Evolutionary conservation across 306 rosid genomes (phyloP), one percentile per base, ranked within the genome.

Genomic region (Castanea mollissima): DNA sequence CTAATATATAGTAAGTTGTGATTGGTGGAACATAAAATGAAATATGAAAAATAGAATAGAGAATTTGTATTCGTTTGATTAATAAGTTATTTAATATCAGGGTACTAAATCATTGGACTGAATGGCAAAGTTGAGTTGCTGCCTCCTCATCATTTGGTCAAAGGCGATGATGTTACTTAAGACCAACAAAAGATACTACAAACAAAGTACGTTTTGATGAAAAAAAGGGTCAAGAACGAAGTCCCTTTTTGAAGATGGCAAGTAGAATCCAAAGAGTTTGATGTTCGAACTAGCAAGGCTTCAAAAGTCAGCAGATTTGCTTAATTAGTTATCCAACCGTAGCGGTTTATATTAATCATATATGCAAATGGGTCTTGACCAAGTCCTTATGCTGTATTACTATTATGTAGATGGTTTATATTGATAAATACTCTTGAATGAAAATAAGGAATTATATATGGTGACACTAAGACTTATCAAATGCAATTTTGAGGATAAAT

Each of bases 211-310:
- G 18, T 27, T 52, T 73, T 35, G 19, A 16, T 15, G 7, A 29
- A 31, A 46, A 19, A 41, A 8, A 18, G 38, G 70, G 58, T 54
- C 41, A 20, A 64, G 29, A 63, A 23, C n/a, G 41, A 55, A 82
- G 64, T 62, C 74, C 71, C 71, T 2, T 19, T n/a, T 55, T 73
- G 74, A 76, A 71, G 57, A 82, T 77, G 78, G 77, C 79, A 73
- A 29, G 60, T 55, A 64, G 51, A 74, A 63, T 77, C 68, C 62
- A 21, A 54, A 68, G 63, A 65, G 25, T 3, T 15, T 55, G 38
- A 55, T 54, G 23, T 55, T 54, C 16, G 49, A 55, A 55, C 38
- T 32, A 25, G 52, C 38, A 20, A 11, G 52, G 52, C 59, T 64
- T 49, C 35, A 49, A 74, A 55, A 49, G 73, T 79, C 83, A 55